Conservation (phyloP, 148 eudicot genomes). For the Tetragonia tetragonoides region DNA sequence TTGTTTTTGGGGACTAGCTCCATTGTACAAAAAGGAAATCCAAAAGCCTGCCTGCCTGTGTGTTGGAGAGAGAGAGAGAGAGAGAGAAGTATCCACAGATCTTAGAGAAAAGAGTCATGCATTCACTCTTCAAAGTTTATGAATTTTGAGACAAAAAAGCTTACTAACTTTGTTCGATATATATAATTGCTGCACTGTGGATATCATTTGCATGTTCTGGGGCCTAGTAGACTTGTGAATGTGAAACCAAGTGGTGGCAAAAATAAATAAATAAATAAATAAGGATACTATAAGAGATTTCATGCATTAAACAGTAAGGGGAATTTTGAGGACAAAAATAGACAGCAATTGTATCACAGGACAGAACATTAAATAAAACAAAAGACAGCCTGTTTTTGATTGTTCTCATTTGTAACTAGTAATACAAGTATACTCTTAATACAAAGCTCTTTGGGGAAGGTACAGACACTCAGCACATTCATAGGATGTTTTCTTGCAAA, state of each 20-base stretch:
- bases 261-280: background rate
- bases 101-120: constrained; percentile 19
- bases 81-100: constrained; percentile 8
- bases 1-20: constrained; percentile 40
- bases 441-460: background rate
- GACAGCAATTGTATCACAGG: constrained; percentile 35
- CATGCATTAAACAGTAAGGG: constrained; percentile 30
- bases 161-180: background rate
- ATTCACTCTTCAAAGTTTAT: constrained; percentile 12
- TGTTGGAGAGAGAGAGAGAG: background rate
- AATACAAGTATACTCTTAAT: constrained; percentile 20
- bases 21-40: constrained; percentile 29
- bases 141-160: background rate
- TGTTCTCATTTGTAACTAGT: constrained; percentile 15
- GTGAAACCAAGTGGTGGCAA: background rate
- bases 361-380: constrained; percentile 39
- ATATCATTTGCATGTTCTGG: constrained; percentile 12
- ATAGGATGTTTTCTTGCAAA: no score
- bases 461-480: constrained; percentile 14
- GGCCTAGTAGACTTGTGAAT: background rate
- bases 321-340: constrained; percentile 32
- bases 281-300: background rate
- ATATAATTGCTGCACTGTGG: background rate
- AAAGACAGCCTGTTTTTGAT: constrained; percentile 41
- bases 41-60: constrained; percentile 25